Conservation (phyloP, 768 basidiomycete genomes). For the Phaffia tasmanica region DNA sequence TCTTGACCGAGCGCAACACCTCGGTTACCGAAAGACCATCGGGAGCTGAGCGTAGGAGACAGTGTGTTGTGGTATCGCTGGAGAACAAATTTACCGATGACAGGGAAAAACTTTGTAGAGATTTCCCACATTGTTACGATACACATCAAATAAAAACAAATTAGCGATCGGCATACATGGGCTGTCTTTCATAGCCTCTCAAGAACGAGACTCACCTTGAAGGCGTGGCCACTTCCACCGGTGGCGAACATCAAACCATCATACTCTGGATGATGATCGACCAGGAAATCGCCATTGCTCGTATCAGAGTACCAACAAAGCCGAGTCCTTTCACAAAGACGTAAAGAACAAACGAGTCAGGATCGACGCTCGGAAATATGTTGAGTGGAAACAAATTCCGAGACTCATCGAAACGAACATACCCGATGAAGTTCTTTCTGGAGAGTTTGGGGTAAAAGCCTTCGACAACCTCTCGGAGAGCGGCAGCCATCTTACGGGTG, state of each 20-base stretch:
- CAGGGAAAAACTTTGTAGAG: conserved; percentile 62
- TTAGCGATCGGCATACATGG: conserved; percentile 28
- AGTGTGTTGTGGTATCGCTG: conserved; percentile 59
- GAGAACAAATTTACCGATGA: conserved; percentile 64
- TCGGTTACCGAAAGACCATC: conserved; percentile 48
- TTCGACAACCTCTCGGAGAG: conserved; percentile 44
- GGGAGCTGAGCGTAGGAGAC: conserved; percentile 44
- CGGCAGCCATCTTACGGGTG: conserved; percentile 48
- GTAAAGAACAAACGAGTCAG: background rate
- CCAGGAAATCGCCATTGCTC: conserved; percentile 76
- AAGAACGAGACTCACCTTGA: conserved; percentile 49
- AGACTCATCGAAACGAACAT: background rate
- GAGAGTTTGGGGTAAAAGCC: conserved; percentile 64
- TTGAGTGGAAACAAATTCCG: background rate
- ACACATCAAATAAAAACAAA: background rate
- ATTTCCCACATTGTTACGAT: no score
- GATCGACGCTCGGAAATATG: background rate
- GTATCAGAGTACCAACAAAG: conserved; percentile 73
- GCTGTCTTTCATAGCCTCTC: background rate
- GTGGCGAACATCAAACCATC: conserved; percentile 64
- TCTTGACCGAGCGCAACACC: background rate
- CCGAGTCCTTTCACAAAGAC: background rate
- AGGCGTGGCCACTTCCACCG: conserved; percentile 68
- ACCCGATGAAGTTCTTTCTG: conserved; percentile 56
- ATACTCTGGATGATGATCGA: conserved; percentile 55